Evolutionary conservation across 768 basidiomycete species (phyloP).

Genomic region (Lyophyllum decastes): DNA sequence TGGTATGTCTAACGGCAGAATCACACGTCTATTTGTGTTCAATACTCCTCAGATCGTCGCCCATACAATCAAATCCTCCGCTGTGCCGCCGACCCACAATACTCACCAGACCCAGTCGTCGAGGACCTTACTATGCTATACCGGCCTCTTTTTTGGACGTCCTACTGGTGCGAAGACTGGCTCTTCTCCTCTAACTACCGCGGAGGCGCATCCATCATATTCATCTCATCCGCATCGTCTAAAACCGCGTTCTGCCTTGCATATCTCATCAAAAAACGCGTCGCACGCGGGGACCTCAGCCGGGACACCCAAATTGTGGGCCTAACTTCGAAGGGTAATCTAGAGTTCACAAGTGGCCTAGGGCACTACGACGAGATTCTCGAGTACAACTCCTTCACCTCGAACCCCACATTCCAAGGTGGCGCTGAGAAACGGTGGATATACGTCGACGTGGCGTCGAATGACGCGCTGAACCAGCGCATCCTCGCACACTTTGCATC

Average conservation of each 20-base stretch:
- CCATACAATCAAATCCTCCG: conserved; percentile 71
- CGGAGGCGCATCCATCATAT: conserved; percentile 44
- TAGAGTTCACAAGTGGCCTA: conserved; percentile 53
- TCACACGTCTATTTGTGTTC: background rate
- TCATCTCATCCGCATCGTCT: conserved; percentile 71
- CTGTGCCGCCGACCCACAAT: conserved; percentile 57
- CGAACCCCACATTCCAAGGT: conserved; percentile 22
- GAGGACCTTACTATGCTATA: conserved; percentile 76
- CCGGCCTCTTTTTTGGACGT: conserved; percentile 73
- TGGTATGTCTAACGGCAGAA: conserved; percentile 34
- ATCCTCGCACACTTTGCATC: conserved; percentile 44
- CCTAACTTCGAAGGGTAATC: conserved; percentile 58
- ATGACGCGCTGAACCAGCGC: conserved; percentile 45
- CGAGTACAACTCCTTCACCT: conserved; percentile 50
- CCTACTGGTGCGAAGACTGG: conserved; percentile 79
- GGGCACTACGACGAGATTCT: conserved; percentile 59
- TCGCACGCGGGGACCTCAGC: conserved; percentile 27
- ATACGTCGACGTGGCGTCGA: conserved; percentile 68
- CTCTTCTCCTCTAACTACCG: conserved; percentile 51
- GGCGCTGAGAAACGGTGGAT: conserved; percentile 42
- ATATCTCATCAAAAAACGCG: conserved; percentile 54
- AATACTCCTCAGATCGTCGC: conserved; percentile 45
- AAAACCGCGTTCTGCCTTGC: conserved; percentile 75
- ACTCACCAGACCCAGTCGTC: conserved; percentile 41
- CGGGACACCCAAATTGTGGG: conserved; percentile 47